Evolutionary conservation across 371 early-diverging fungal species (phyloP).

Genomic region (Saksenaea vasiformis): DNA sequence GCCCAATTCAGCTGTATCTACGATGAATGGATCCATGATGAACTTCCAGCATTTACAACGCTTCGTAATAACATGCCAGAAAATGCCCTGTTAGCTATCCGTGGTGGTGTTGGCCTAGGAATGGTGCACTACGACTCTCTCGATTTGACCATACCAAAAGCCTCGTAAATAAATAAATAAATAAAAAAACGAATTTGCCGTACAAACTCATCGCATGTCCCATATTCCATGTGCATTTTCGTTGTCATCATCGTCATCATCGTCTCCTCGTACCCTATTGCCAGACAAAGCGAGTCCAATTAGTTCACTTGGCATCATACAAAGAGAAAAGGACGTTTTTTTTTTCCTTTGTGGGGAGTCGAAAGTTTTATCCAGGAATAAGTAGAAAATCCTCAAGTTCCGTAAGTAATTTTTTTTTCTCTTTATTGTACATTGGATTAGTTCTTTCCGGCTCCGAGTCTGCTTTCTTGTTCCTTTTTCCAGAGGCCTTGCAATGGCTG

Average conservation of each 20-base stretch:
- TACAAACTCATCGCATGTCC: too few relatives aligned
- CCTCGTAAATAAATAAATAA: too few relatives aligned
- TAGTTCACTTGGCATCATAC: too few relatives aligned
- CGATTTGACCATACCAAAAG: not conserved
- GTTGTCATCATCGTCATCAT: too few relatives aligned
- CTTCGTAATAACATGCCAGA: slow-evolving; percentile 28
- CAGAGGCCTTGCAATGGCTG: slow-evolving; percentile 58
- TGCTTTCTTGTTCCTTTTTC: slow-evolving; percentile 53
- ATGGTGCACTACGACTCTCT: slow-evolving; percentile 22
- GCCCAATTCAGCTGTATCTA: slow-evolving; percentile 47
- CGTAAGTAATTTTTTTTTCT: not conserved
- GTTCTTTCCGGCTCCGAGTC: slow-evolving; percentile 18
- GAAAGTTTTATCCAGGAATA: not conserved
- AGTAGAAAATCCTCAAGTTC: not conserved
- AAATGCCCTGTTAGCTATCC: slow-evolving; percentile 24
- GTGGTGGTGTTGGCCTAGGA: slow-evolving; percentile 35
- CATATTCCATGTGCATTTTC: too few relatives aligned
- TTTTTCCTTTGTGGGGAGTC: not conserved
- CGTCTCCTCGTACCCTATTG: too few relatives aligned
- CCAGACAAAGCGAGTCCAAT: too few relatives aligned
- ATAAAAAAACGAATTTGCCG: too few relatives aligned
- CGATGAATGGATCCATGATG: slow-evolving; percentile 43
- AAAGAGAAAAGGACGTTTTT: not conserved
- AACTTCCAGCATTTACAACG: slow-evolving; percentile 39
- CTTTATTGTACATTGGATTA: slow-evolving; percentile 7